Evolutionary conservation across 805 yeast species (phyloP).

Genomic region (Kazachstania kunashirensis): DNA sequence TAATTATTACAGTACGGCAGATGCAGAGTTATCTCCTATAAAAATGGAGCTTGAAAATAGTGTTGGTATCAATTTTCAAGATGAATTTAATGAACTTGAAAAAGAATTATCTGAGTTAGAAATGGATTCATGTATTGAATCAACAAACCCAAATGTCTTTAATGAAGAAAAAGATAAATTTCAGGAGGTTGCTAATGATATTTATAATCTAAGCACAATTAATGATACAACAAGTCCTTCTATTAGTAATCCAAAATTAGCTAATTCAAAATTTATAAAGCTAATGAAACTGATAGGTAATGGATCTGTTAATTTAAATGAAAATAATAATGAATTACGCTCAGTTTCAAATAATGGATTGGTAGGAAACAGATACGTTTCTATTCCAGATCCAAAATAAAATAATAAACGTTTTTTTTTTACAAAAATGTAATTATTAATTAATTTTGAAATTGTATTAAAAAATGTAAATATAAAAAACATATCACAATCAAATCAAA

Average conservation of each 20-base stretch:
- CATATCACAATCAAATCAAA: no score
- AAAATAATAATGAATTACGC: conserved; percentile 13
- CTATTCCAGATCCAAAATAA: conserved; percentile 11
- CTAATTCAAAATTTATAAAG: conserved; percentile 21
- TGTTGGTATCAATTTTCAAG: neutral
- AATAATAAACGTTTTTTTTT: neutral
- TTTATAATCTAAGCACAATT: conserved; percentile 3
- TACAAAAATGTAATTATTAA: neutral
- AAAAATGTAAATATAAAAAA: no score
- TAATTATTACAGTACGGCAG: neutral
- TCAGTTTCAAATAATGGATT: conserved; percentile 15
- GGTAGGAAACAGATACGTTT: conserved; percentile 21
- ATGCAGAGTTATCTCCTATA: neutral
- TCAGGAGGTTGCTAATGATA: conserved; percentile 4
- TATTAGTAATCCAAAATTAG: conserved; percentile 7
- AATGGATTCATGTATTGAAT: neutral
- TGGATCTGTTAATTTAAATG: conserved; percentile 20
- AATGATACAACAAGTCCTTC: neutral
- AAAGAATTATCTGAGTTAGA: neutral
- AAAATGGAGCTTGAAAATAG: neutral
- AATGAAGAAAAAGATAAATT: conserved; percentile 4
- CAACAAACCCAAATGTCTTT: neutral
- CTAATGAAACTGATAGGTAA: conserved; percentile 18
- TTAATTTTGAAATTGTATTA: neutral
- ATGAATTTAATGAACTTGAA: conserved; percentile 2